Evolutionary conservation across 331 rosid genomes (phyloP).

Genomic region (Phaseolus coccineus): DNA sequence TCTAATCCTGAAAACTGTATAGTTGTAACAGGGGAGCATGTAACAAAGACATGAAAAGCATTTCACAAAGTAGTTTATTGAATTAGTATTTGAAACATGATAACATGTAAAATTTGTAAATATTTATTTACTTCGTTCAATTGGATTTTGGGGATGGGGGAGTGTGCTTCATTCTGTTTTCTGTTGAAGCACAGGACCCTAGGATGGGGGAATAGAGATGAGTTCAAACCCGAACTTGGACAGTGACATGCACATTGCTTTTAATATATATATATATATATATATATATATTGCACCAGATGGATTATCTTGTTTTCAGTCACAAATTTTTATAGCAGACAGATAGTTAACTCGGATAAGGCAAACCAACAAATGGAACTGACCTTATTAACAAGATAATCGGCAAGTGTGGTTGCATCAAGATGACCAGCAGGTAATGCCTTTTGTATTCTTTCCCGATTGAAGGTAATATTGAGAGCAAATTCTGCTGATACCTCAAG

Average conservation of each 20-base stretch:
- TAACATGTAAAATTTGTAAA: neutral
- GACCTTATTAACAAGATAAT: conserved; percentile 95
- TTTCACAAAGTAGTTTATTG: neutral
- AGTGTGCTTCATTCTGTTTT: conserved; percentile 17
- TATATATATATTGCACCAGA: neutral
- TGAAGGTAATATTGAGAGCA: conserved; percentile 80
- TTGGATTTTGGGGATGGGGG: neutral
- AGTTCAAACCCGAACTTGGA: conserved; percentile 38
- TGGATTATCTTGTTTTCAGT: conserved; percentile 23
- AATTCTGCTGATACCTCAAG: conserved; percentile 96
- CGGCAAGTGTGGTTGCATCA: conserved; percentile 98
- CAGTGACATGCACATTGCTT: neutral
- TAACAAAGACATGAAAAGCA: neutral
- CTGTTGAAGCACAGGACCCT: neutral
- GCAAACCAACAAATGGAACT: conserved; percentile 31
- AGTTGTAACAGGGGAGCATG: no score
- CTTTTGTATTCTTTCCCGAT: conserved; percentile 76
- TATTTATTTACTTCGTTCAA: conserved; percentile 15
- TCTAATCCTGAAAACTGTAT: no score
- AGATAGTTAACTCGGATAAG: conserved; percentile 27
- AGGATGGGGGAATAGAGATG: conserved; percentile 1
- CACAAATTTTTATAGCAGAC: conserved; percentile 24
- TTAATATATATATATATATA: neutral
- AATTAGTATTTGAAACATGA: neutral
- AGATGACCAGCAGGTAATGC: conserved; percentile 96